Conservation (phyloP, 2,329 filamentous ascomycete species). For the Ascochyta lentis region DNA sequence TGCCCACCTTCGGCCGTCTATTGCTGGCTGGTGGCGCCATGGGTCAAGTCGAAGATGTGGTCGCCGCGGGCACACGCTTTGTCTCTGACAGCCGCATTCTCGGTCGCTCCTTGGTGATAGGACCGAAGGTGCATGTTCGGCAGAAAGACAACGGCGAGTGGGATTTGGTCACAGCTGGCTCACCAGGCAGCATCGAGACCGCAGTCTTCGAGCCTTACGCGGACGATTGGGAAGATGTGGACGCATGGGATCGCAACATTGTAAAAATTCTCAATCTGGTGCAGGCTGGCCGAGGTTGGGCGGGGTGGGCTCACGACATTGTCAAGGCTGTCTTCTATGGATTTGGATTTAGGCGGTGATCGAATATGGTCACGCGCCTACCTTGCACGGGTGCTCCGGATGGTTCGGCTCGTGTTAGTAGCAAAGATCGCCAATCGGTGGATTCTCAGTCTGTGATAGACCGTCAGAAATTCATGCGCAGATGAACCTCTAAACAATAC, state of each 20-base stretch:
- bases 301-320: conserved; percentile 56
- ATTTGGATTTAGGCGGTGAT: conserved; percentile 29
- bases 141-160: conserved; percentile 48
- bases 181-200: conserved; percentile 46
- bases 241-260: conserved; percentile 63
- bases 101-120: conserved; percentile 65
- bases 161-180: conserved; percentile 34
- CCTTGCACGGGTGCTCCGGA: conserved; percentile 2
- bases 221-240: conserved; percentile 63
- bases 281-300: conserved; percentile 61
- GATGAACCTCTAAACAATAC: neutral
- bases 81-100: conserved; percentile 64
- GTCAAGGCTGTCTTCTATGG: conserved; percentile 37
- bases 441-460: neutral
- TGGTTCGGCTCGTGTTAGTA: conserved; percentile 5
- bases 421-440: neutral
- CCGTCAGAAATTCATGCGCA: neutral
- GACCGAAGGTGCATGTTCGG: conserved; percentile 60
- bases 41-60: conserved; percentile 64
- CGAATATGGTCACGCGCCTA: conserved; percentile 4
- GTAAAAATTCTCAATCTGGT: conserved; percentile 62
- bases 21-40: conserved; percentile 64
- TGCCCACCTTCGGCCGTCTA: conserved; percentile 55
- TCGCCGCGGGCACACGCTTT: conserved; percentile 68
- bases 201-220: conserved; percentile 68